Conservation (phyloP, 2,329 filamentous ascomycete genomes). For the Beauveria australis region DNA sequence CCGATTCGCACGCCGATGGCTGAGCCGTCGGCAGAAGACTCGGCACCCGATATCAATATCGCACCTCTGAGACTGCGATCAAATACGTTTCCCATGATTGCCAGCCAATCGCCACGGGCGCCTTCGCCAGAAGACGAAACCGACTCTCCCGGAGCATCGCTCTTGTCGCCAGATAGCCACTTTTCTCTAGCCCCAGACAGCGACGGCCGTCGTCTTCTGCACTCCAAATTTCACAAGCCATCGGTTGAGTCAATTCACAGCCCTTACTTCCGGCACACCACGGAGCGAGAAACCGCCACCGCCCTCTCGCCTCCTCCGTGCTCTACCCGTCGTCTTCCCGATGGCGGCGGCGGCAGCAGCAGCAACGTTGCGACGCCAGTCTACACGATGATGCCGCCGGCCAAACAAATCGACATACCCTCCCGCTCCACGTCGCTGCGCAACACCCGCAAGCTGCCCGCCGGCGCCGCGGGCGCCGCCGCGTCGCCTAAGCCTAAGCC, state of each 20-base stretch:
- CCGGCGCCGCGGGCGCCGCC: not conserved
- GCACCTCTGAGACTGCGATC: constrained; percentile 1
- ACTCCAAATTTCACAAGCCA: constrained; percentile 8
- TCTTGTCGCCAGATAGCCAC: not conserved
- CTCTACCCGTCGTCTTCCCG: not conserved
- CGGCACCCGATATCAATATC: not conserved
- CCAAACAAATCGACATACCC: constrained; percentile 3
- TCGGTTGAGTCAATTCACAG: constrained; percentile 6
- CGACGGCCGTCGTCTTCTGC: not conserved
- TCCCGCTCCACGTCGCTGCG: constrained; percentile 6
- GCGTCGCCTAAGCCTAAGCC: not conserved
- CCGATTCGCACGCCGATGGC: not conserved
- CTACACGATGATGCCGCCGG: not conserved
- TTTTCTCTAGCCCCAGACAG: not conserved
- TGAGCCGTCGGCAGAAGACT: not conserved
- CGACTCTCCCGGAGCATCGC: not conserved
- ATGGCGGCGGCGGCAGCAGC: not conserved
- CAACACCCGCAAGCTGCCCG: not conserved
- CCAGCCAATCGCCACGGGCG: not conserved
- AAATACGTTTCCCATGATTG: not conserved
- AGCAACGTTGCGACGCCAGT: not conserved
- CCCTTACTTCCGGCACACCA: not conserved
- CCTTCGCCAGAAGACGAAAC: not conserved
- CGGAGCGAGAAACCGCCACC: not conserved
- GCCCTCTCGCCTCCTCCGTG: not conserved